Base-by-base conservation (phyloP, 2,329 filamentous ascomycete species). In the Thielaviopsis populi region DNA sequence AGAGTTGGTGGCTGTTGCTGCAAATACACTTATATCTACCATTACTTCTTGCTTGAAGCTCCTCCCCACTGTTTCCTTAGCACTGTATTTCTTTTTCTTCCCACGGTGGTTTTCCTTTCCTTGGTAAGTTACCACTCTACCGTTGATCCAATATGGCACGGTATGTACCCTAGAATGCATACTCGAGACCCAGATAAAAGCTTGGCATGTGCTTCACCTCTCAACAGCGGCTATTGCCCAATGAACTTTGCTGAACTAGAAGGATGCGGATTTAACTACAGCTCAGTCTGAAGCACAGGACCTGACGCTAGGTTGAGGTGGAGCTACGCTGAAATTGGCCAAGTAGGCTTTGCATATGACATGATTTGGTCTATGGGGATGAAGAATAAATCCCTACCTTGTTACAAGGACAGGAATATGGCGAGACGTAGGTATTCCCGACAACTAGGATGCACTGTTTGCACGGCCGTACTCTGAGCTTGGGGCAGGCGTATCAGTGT, bases 221-320 rank as follows among this genome's bases (percentile, higher is more conserved):
- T 19, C 6, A 17, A 19, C 42, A 46, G n/a, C 15, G 15, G 42
- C 42, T 17, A n/a, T 15, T n/a, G 33, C 30, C 46, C 46, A 19
- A 37, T 27, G 8, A 30, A 56, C n/a, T 56, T 56, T 56, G 53
- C 42, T 15, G 17, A 46, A 19, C 17, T 46, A 15, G 53, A 56
- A 56, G 53, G 53, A 56, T 56, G 53, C 27, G 53, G 24, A 56
- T 37, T 56, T 37, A 19, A 8, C 24, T 13, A 37, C 17, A 37
- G 24, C 27, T 37, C 17, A 19, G 53, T 19, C 30, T 4, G 19
- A 11, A 56, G 53, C 53, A 56, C 53, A 37, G 53, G 53, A 56
- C 53, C 53, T 37, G 53, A 37, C 53, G 53, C 53, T 56, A 37
- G 8, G 24, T 37, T 56, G 53, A 56, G 53, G 53, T 56, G 53